Evolutionary conservation across 2,329 filamentous ascomycete species (phyloP).

Genomic region (Penicillium nordicum): DNA sequence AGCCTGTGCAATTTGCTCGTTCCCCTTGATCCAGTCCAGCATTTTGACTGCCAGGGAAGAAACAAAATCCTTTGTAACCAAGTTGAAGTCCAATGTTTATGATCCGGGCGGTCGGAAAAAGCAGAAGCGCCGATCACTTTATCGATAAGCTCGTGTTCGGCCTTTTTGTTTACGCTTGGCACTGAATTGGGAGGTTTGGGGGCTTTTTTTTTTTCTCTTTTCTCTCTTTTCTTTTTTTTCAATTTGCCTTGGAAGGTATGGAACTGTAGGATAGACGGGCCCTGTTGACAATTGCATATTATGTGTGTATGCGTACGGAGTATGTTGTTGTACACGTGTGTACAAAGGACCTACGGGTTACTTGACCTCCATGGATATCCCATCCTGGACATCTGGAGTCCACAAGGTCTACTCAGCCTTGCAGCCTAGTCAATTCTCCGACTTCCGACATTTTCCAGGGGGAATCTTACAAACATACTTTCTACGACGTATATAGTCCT

Average conservation of each 20-base stretch:
- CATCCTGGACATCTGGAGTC: too few species aligned
- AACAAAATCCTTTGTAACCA: not conserved
- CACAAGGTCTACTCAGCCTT: not conserved
- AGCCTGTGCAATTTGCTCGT: constrained; percentile 13
- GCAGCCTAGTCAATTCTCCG: not conserved
- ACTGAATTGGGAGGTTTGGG: not conserved
- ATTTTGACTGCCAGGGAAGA: constrained; percentile 10
- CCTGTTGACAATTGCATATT: not conserved
- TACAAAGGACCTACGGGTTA: not conserved
- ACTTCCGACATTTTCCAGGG: not conserved
- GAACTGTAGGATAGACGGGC: not conserved
- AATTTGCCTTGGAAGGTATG: not conserved
- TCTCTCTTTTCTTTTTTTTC: not conserved
- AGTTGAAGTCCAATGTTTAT: constrained; percentile 32
- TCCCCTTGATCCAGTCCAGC: constrained; percentile 28
- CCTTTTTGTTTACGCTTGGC: not conserved
- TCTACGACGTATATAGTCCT: not conserved
- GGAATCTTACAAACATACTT: not conserved
- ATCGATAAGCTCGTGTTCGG: constrained; percentile 6
- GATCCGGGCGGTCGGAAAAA: constrained; percentile 16
- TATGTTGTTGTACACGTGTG: not conserved
- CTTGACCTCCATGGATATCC: too few species aligned
- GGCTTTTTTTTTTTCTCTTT: not conserved
- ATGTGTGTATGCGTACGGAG: not conserved
- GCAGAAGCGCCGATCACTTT: constrained; percentile 12